Conservation (phyloP, 2,329 filamentous ascomycete genomes). For the Pseudogymnoascus sp. region DNA sequence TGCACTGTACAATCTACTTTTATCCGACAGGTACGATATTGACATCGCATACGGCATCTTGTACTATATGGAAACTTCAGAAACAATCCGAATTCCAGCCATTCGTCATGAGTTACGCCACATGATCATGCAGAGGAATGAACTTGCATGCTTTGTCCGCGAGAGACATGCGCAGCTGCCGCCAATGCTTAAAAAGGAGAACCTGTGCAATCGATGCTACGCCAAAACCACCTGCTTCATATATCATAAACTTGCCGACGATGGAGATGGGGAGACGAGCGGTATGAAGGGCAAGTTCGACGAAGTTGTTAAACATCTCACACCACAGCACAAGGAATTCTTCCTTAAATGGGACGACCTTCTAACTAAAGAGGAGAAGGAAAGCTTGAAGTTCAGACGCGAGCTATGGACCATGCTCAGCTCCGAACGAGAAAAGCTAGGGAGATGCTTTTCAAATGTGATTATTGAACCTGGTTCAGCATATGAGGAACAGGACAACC, state of each 20-base stretch:
- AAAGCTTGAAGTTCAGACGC: constrained; percentile 74
- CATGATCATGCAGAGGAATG: constrained; percentile 94
- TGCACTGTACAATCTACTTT: constrained; percentile 80
- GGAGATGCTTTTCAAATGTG: constrained; percentile 83
- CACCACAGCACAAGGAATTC: constrained; percentile 65
- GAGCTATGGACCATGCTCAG: constrained; percentile 97
- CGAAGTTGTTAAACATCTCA: constrained; percentile 71
- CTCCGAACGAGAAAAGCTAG: constrained; percentile 74
- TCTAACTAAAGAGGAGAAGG: constrained; percentile 88
- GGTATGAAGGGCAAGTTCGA: constrained; percentile 76
- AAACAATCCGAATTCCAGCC: constrained; percentile 75
- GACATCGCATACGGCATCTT: constrained; percentile 83
- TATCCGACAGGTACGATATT: constrained; percentile 92
- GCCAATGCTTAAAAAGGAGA: constrained; percentile 73
- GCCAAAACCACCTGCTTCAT: constrained; percentile 85
- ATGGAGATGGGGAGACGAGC: constrained; percentile 72
- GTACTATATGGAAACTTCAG: constrained; percentile 90
- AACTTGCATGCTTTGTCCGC: constrained; percentile 75
- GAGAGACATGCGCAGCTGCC: constrained; percentile 73
- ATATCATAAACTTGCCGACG: constrained; percentile 84
- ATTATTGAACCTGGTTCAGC: constrained; percentile 72
- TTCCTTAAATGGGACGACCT: constrained; percentile 93
- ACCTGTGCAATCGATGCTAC: constrained; percentile 80
- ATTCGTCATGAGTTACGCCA: constrained; percentile 83
- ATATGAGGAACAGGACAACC: constrained; percentile 57